phyloP scores from a whole-genome alignment of 2,329 filamentous ascomycete genomes.

The Colletotrichum lupini region DNA sequence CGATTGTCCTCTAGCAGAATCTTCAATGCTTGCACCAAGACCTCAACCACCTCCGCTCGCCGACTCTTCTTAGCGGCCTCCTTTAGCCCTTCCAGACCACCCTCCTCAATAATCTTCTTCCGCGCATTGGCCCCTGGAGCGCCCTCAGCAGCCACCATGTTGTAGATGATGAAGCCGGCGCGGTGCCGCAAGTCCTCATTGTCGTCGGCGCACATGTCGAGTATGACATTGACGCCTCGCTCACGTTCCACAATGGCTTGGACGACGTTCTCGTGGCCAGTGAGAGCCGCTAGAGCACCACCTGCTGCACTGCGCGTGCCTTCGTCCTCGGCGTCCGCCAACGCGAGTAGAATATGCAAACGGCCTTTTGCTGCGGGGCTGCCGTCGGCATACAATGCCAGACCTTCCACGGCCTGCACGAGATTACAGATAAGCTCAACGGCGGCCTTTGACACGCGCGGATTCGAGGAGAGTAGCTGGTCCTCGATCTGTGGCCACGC shows the following conservation, averaged over 20 bases:
- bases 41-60: constrained; percentile 75
- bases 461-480: constrained; percentile 80
- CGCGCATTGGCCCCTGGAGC: constrained; percentile 71
- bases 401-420: constrained; percentile 74
- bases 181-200: constrained; percentile 76
- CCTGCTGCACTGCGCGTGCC: constrained; percentile 86
- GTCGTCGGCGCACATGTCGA: constrained; percentile 82
- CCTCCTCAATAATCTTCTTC: constrained; percentile 69
- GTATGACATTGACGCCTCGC: constrained; percentile 79
- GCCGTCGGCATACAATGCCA: constrained; percentile 76
- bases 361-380: constrained; percentile 76
- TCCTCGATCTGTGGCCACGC: constrained; percentile 86
- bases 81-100: constrained; percentile 76
- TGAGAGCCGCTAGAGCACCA: constrained; percentile 87
- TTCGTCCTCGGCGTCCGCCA: constrained; percentile 86
- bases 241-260: constrained; percentile 76
- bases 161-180: constrained; percentile 80
- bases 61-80: constrained; percentile 76
- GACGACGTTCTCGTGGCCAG: constrained; percentile 80
- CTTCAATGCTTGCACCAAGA: constrained; percentile 80
- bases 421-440: constrained; percentile 94
- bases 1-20: constrained; percentile 61
- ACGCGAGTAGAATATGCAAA: constrained; percentile 85
- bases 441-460: constrained; percentile 81
- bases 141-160: constrained; percentile 76